These are phyloP conservation scores for Claviceps cyperi DNA, from an alignment of 2,329 filamentous ascomycete species.

Conservation along the genomic window DNA sequence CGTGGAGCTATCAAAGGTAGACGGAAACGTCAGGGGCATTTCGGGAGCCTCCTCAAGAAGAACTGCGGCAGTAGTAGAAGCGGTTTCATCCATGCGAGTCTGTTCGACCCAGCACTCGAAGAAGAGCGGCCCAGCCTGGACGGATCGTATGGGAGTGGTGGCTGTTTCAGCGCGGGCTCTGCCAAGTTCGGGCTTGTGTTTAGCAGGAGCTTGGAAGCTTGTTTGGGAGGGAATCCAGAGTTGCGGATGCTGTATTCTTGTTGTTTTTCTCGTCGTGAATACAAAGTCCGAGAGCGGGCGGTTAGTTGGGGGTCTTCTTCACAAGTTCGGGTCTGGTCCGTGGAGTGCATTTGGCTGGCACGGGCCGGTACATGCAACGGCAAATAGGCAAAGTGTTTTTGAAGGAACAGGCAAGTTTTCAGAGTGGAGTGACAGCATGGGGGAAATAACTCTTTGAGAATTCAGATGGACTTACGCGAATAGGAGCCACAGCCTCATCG, in stretches of 20 bases:
- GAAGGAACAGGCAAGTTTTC: background rate
- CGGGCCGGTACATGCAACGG: background rate
- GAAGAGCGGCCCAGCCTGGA: constrained; percentile 44
- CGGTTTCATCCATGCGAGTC: background rate
- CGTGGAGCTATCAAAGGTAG: background rate
- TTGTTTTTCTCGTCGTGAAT: background rate
- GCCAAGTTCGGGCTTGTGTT: constrained; percentile 14
- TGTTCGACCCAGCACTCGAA: constrained; percentile 52
- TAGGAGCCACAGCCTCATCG: constrained; percentile 42
- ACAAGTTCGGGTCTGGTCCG: background rate
- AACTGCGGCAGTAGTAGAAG: background rate
- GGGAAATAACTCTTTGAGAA: too few relatives aligned
- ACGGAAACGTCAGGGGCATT: background rate
- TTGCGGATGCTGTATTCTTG: constrained; percentile 39
- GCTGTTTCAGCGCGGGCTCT: constrained; percentile 21
- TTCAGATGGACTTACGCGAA: constrained; percentile 31
- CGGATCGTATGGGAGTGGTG: constrained; percentile 36
- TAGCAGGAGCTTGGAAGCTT: constrained; percentile 25
- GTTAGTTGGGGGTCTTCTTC: background rate
- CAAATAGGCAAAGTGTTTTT: background rate
- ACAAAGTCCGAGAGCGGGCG: background rate
- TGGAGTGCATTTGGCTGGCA: background rate
- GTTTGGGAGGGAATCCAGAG: constrained; percentile 44
- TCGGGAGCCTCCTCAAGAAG: background rate
- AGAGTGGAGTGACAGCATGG: background rate